These are phyloP conservation scores for Aspergillus diversus DNA, from an alignment of 495 filamentous ascomycete species.

Conservation along the genomic window DNA sequence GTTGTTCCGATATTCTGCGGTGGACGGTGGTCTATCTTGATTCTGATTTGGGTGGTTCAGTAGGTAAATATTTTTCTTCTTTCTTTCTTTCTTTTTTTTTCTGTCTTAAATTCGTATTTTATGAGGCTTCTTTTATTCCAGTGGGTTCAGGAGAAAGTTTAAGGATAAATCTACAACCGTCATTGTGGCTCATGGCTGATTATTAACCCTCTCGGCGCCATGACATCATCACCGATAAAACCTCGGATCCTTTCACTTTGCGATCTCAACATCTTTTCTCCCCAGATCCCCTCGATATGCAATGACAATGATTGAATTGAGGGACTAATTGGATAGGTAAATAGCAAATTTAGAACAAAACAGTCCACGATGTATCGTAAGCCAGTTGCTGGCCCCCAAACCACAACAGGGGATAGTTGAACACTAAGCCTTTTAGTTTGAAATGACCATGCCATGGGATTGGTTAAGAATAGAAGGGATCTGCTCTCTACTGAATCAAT, in stretches of 20 bases:
- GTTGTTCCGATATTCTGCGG: too few relatives aligned
- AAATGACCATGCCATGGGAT: background rate
- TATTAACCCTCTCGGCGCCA: background rate
- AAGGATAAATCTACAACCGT: constrained; percentile 3
- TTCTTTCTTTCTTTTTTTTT: background rate
- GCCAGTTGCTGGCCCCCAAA: background rate
- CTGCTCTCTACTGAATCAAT: background rate
- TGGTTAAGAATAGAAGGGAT: background rate
- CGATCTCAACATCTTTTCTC: too few relatives aligned
- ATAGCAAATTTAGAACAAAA: too few relatives aligned
- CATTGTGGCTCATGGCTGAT: background rate
- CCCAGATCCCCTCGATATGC: too few relatives aligned
- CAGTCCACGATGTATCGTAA: background rate
- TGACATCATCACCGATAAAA: background rate
- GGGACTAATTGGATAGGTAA: too few relatives aligned
- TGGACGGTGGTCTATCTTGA: too few relatives aligned
- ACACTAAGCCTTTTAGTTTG: constrained; percentile 6
- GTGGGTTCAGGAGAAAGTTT: background rate
- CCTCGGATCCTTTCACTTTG: too few relatives aligned
- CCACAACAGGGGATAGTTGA: background rate
- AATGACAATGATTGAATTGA: too few relatives aligned
- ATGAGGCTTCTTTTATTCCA: background rate
- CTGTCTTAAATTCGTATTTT: background rate
- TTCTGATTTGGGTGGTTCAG: too few relatives aligned
- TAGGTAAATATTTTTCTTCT: background rate